phyloP scores from a whole-genome alignment of 495 filamentous ascomycete species.

The Bathelium albidoporum region DNA sequence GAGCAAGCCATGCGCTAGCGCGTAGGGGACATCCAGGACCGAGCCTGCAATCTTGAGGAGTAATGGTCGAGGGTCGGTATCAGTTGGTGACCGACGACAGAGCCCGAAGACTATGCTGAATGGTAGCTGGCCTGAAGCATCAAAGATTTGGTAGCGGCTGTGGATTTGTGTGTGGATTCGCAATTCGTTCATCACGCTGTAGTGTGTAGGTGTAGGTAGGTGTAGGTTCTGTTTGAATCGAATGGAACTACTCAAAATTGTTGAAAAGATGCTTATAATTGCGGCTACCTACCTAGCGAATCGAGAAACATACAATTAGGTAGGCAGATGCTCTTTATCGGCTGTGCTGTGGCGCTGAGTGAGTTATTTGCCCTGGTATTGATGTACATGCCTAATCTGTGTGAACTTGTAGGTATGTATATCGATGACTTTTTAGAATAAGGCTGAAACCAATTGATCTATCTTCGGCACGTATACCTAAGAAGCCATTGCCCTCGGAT shows the following conservation, averaged over 20 bases:
- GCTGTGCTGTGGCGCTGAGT: background rate
- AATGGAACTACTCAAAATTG: background rate
- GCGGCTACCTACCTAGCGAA: background rate
- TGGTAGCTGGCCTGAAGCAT: constrained; percentile 20
- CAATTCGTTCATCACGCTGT: constrained; percentile 14
- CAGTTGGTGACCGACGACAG: constrained; percentile 16
- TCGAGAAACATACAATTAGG: background rate
- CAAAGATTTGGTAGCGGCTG: constrained; percentile 17
- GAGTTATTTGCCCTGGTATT: background rate
- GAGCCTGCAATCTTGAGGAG: constrained; percentile 18
- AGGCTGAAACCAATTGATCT: constrained; percentile 6
- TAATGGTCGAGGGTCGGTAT: constrained; percentile 18
- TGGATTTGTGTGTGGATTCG: constrained; percentile 20
- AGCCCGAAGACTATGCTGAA: constrained; percentile 22
- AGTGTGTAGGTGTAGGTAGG: constrained; percentile 2
- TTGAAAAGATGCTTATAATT: background rate
- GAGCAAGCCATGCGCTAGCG: constrained; percentile 20
- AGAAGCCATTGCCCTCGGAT: background rate
- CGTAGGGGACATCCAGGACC: constrained; percentile 21
- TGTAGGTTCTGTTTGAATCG: background rate
- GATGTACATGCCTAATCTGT: too few relatives aligned
- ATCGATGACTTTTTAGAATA: constrained; percentile 5
- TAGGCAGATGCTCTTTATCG: background rate
- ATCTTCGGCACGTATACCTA: constrained; percentile 5
- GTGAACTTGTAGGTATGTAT: too few relatives aligned